Evolutionary conservation across 2,329 filamentous ascomycete genomes (phyloP).

Genomic region (Xylaria sp.): DNA sequence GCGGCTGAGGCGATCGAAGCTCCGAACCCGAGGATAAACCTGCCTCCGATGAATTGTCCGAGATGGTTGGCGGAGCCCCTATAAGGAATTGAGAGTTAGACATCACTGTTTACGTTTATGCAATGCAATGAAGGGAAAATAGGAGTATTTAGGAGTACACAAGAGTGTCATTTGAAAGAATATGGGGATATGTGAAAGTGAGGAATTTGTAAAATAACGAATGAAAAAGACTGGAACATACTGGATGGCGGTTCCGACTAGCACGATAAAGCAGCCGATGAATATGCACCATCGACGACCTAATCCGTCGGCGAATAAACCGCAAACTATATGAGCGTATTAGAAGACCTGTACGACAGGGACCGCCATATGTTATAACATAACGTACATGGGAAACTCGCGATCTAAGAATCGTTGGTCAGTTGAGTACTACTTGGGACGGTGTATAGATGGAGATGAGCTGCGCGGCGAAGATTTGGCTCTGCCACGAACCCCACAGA

Average conservation of each 20-base stretch:
- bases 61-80: slow-evolving; percentile 55
- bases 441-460: no score
- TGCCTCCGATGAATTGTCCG: slow-evolving; percentile 65
- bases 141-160: neutral
- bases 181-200: neutral
- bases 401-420: slow-evolving; percentile 1
- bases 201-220: neutral
- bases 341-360: neutral
- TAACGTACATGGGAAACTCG: slow-evolving; percentile 49
- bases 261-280: slow-evolving; percentile 62
- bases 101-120: neutral
- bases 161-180: no score
- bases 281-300: slow-evolving; percentile 67
- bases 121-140: neutral
- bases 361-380: neutral
- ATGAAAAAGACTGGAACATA: neutral
- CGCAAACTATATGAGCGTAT: slow-evolving; percentile 51
- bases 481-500: neutral
- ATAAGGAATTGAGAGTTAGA: neutral
- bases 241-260: slow-evolving; percentile 62
- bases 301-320: slow-evolving; percentile 61
- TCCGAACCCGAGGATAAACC: slow-evolving; percentile 66
- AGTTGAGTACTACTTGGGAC: neutral
- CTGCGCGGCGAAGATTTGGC: neutral
- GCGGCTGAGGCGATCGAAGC: slow-evolving; percentile 68